Base-by-base conservation (phyloP, 73 alveolate genomes). In the Stentor coeruleus region DNA sequence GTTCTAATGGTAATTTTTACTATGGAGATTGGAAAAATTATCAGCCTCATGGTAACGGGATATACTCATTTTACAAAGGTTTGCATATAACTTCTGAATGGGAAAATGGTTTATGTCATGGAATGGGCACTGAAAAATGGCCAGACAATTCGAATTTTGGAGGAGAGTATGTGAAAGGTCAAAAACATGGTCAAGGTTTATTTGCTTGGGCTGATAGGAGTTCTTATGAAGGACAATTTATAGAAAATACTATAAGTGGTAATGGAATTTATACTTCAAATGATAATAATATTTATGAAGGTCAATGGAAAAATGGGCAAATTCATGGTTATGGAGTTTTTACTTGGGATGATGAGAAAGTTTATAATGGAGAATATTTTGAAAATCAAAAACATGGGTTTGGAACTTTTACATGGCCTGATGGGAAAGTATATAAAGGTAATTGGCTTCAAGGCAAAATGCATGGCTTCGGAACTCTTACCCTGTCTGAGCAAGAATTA, bases 241-340 rank as follows among this genome's bases (percentile, higher is more conserved):
- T 20, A 66, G 26, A 66, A 20, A 33, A 20, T 26, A 66, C 0
- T 1, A 20, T 26, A 20, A 66, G 11, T 26, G 79, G 79, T 1
- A 37, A 66, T 0, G 79, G 79, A 1, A 0, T 37, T 26, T 33
- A 28, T 26, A 57, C 49, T 31, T 90, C 92, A 87, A 77, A 80
- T 39, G 95, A 90, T 88, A 92, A 94, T n/a, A 88, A 80, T 58
- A 81, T 55, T 30, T 88, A 88, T 82, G 87, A 87, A 72, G 93
- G 93, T 40, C 81, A 73, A 31, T 86, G 39, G 81, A 39, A 36
- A 49, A 77, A 42, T 20, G 92, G 82, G 81, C 60, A 86, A 82
- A 86, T 82, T 66, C 80, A 86, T 26, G 92, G 92, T 20, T 77
- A 75, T 58, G 93, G 93, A 35, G 85, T 49, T 28, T 74, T 87